These are phyloP conservation scores for Colletotrichum brevisporum DNA, from an alignment of 2,329 filamentous ascomycete species.

Conservation along the genomic window DNA sequence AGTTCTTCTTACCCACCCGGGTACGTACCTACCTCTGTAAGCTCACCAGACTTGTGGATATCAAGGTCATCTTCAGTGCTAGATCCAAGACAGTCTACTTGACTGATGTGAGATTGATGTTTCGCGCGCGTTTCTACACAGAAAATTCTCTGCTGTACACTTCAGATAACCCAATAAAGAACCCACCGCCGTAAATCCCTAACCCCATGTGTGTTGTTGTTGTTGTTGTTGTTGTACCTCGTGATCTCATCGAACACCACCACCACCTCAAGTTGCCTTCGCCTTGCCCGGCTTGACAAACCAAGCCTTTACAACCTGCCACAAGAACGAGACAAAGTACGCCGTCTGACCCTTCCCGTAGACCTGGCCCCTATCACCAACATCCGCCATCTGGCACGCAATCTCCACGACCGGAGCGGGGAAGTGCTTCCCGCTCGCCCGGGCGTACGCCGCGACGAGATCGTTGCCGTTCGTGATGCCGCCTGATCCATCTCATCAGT, in stretches of 20 bases:
- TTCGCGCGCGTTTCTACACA: too few species aligned
- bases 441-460: slow-evolving; percentile 66
- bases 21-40: too few species aligned
- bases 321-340: slow-evolving; percentile 52
- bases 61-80: too few species aligned
- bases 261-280: background rate
- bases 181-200: too few species aligned
- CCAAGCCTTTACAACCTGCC: slow-evolving; percentile 55
- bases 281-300: slow-evolving; percentile 42
- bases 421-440: slow-evolving; percentile 57
- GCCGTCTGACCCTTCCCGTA: slow-evolving; percentile 55
- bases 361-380: slow-evolving; percentile 62
- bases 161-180: too few species aligned
- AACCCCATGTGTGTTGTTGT: too few species aligned
- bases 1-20: background rate
- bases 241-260: too few species aligned
- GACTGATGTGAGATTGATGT: too few species aligned
- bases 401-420: slow-evolving; percentile 60
- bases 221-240: too few species aligned
- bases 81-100: too few species aligned
- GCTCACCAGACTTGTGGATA: too few species aligned
- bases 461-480: slow-evolving; percentile 71
- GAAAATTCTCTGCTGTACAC: too few species aligned
- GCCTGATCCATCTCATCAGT: slow-evolving; percentile 49
- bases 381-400: slow-evolving; percentile 59